These are phyloP conservation scores for Cordyceps cicadae DNA, from an alignment of 2,329 filamentous ascomycete genomes.

Conservation along the genomic window DNA sequence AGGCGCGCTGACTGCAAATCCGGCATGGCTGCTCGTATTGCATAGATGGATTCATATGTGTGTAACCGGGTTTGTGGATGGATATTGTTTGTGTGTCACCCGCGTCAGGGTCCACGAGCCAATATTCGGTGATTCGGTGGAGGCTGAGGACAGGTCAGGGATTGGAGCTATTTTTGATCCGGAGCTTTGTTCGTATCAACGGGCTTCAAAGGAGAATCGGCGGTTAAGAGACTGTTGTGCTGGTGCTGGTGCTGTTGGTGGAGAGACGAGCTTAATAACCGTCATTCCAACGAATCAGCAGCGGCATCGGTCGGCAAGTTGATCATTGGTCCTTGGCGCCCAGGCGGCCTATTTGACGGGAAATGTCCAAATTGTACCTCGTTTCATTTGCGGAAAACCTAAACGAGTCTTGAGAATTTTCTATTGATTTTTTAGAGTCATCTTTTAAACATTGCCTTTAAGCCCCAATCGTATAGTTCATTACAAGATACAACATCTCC, in stretches of 20 bases:
- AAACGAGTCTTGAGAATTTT: too few species aligned
- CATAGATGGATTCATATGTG: not conserved
- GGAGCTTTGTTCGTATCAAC: not conserved
- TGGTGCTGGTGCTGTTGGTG: not conserved
- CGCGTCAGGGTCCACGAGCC: not conserved
- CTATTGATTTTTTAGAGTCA: too few species aligned
- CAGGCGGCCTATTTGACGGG: not conserved
- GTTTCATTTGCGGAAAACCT: too few species aligned
- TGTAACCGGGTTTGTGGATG: not conserved
- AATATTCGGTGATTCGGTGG: not conserved
- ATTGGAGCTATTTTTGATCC: too few species aligned
- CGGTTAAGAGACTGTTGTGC: too few species aligned
- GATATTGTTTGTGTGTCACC: not conserved
- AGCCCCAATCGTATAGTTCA: too few species aligned
- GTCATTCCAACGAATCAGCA: not conserved
- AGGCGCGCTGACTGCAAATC: not conserved
- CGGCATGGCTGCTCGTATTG: not conserved
- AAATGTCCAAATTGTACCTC: too few species aligned
- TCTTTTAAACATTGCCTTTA: too few species aligned
- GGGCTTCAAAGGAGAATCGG: not conserved
- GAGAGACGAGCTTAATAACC: not conserved
- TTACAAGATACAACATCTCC: too few species aligned
- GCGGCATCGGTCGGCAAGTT: not conserved
- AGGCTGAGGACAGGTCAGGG: not conserved
- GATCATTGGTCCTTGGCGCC: not conserved